These are phyloP conservation scores for Eucalyptus grandis DNA, from an alignment of 345 rosid genomes.

Conservation along the genomic window DNA sequence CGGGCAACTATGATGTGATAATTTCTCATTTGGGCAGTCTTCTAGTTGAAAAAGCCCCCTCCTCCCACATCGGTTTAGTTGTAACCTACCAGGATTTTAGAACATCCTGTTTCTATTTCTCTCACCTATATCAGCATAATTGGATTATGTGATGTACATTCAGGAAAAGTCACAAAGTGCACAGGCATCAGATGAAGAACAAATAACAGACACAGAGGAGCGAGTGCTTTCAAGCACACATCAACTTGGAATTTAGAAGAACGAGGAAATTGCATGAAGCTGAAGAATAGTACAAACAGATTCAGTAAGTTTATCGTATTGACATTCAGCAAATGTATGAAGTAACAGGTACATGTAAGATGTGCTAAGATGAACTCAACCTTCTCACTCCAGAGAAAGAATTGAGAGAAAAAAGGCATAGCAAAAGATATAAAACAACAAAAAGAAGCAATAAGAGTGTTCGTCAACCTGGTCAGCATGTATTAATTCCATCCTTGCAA, in stretches of 20 bases:
- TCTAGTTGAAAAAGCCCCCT: neutral
- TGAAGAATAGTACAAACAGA: neutral
- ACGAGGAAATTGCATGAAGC: neutral
- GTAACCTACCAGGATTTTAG: neutral
- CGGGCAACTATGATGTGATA: neutral
- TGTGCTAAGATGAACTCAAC: neutral
- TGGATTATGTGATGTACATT: neutral
- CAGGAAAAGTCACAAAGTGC: neutral
- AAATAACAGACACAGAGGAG: neutral
- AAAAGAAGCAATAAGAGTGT: neutral
- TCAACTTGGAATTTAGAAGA: neutral
- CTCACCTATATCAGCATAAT: neutral
- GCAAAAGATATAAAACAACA: neutral
- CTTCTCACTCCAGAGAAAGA: neutral
- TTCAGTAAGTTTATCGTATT: neutral
- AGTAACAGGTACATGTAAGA: neutral
- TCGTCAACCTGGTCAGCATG: slow-evolving; percentile 43
- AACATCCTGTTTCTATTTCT: neutral
- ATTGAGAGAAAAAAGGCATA: neutral
- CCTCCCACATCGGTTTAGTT: neutral
- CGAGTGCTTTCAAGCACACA: neutral
- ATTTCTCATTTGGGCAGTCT: neutral
- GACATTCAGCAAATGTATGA: neutral
- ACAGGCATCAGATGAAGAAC: neutral
- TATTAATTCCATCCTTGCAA: slow-evolving; percentile 89